Evolutionary conservation across 331 rosid species (phyloP).

Genomic region (Ulmus americana): DNA sequence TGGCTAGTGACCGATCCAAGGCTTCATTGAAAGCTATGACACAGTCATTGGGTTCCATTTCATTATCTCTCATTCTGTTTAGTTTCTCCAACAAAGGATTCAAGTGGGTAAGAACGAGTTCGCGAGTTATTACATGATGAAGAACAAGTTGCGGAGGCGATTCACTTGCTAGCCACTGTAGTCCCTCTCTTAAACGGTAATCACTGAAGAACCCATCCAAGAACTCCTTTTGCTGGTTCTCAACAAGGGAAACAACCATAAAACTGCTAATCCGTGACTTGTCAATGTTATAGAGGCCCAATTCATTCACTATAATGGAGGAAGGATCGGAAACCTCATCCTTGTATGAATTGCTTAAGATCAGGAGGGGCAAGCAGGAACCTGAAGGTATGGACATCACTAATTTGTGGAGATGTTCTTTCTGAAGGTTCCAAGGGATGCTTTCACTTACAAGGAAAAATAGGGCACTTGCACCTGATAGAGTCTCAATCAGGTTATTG

Average conservation of each 20-base stretch:
- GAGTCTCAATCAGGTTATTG: constrained; percentile 39
- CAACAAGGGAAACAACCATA: constrained; percentile 52
- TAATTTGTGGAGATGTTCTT: constrained; percentile 54
- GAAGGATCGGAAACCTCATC: constrained; percentile 29
- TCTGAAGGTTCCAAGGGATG: constrained; percentile 62
- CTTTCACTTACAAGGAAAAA: constrained; percentile 59
- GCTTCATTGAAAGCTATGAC: constrained; percentile 78
- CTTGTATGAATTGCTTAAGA: constrained; percentile 44
- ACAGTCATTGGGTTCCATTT: constrained; percentile 52
- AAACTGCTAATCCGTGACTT: constrained; percentile 49
- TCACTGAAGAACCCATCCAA: constrained; percentile 66
- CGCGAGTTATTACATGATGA: constrained; percentile 41
- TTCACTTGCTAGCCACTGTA: constrained; percentile 81
- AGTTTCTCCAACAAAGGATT: constrained; percentile 42
- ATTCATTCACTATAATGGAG: constrained; percentile 44
- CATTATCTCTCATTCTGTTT: constrained; percentile 35
- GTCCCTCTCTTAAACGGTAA: constrained; percentile 60
- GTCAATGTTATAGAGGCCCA: constrained; percentile 62
- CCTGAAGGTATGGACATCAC: constrained; percentile 60
- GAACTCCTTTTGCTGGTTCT: constrained; percentile 40
- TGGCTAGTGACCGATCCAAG: constrained; percentile 48
- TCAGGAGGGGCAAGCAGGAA: constrained; percentile 73
- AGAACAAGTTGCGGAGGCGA: constrained; percentile 62
- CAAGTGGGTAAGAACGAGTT: constrained; percentile 51
- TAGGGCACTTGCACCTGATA: constrained; percentile 69